Evolutionary conservation across 306 rosid species (phyloP).

Genomic region (Styphnolobium japonicum): DNA sequence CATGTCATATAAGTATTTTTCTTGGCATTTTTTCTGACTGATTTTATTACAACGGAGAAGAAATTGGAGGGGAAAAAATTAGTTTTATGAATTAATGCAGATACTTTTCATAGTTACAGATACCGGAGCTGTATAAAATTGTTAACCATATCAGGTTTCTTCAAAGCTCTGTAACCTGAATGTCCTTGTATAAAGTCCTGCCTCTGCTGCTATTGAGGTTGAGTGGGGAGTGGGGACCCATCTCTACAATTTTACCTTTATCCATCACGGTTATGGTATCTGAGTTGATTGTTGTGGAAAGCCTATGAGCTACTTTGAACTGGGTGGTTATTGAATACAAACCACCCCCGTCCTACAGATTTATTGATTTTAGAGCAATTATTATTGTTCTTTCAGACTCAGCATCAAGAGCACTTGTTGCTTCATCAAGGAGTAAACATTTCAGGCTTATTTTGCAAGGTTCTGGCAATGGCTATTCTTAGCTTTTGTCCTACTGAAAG

Average conservation of each 20-base stretch:
- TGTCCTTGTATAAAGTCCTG: conserved; percentile 73
- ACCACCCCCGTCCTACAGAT: conserved; percentile 35
- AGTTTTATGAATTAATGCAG: background rate
- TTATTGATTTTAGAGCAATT: conserved; percentile 58
- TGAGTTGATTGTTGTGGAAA: conserved; percentile 68
- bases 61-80: background rate
- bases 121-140: background rate
- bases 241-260: conserved; percentile 68
- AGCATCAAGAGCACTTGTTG: conserved; percentile 93
- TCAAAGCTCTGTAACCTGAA: conserved; percentile 44
- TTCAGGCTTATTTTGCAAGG: conserved; percentile 70
- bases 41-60: conserved; percentile 4
- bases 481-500: conserved; percentile 95
- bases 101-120: background rate
- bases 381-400: conserved; percentile 73
- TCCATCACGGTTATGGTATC: conserved; percentile 80
- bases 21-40: background rate
- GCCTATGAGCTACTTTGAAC: conserved; percentile 82
- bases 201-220: conserved; percentile 46
- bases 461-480: conserved; percentile 86
- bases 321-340: conserved; percentile 56
- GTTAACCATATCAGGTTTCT: conserved; percentile 13
- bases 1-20: background rate
- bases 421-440: conserved; percentile 82
- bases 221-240: conserved; percentile 74